A percentile compares a stretch with the other conserved stretches of the same genome.
Conservation (phyloP, 768 basidiomycete species). For the Calvatia gigantea region DNA sequence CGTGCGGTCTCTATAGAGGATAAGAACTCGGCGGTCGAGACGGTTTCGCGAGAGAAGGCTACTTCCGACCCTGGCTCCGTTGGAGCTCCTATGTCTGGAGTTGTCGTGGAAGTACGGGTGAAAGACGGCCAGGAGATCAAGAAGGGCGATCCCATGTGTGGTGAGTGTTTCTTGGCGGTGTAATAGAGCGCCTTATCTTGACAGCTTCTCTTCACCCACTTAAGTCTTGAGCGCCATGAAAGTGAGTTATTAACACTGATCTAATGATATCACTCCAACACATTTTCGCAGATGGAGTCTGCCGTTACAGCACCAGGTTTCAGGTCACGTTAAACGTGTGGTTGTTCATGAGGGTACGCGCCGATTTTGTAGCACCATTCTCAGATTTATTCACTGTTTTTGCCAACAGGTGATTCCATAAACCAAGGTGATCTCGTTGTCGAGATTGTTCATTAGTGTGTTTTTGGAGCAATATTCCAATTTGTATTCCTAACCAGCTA, state of each 20-base stretch:
- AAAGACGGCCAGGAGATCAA: constrained; percentile 98
- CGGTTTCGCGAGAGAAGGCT: constrained; percentile 92
- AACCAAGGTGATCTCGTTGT: constrained; percentile 90
- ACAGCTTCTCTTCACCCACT: constrained; percentile 21
- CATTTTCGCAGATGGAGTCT: constrained; percentile 82
- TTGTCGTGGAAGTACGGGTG: constrained; percentile 96
- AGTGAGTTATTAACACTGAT: constrained; percentile 39
- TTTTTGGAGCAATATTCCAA: not conserved
- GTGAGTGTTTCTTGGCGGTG: constrained; percentile 42
- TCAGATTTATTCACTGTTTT: constrained; percentile 2
- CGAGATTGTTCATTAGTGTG: constrained; percentile 72
- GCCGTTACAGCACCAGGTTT: constrained; percentile 94
- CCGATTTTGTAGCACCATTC: not conserved
- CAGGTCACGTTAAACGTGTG: constrained; percentile 93
- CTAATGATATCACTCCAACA: constrained; percentile 13
- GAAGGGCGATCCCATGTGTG: constrained; percentile 95
- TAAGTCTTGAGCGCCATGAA: constrained; percentile 96
- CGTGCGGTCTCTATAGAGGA: constrained; percentile 96
- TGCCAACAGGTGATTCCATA: constrained; percentile 77
- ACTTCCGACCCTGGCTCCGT: constrained; percentile 93
- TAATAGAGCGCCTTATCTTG: constrained; percentile 7
- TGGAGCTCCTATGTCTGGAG: constrained; percentile 96
- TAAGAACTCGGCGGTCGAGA: constrained; percentile 95
- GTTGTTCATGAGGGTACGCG: constrained; percentile 78
- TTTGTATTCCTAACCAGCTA: not conserved